Percentiles rank a stretch among this genome's conserved stretches.
These are phyloP conservation scores for Mortierella sp. DNA, from an alignment of 371 early-diverging fungal genomes.

Conservation along the genomic window DNA sequence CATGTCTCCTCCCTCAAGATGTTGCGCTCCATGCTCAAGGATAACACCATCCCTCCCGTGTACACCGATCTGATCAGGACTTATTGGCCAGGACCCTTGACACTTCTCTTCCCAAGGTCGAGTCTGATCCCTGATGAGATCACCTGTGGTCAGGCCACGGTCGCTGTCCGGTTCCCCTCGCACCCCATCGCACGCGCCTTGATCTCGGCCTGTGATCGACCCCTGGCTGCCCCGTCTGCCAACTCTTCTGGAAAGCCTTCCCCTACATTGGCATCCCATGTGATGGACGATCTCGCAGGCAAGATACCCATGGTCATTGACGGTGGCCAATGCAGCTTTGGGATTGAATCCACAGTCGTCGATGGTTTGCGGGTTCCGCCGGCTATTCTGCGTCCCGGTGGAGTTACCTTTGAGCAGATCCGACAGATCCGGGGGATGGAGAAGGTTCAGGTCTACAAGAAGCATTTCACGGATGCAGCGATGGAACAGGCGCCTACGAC, in stretches of 20 bases:
- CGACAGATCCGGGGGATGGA: conserved; percentile 66
- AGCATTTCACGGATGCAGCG: conserved; percentile 78
- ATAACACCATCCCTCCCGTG: conserved; percentile 69
- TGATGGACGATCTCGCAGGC: conserved; percentile 88
- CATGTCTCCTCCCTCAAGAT: conserved; percentile 95
- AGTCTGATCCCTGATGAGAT: conserved; percentile 79
- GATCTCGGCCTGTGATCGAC: conserved; percentile 90
- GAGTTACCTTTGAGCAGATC: conserved; percentile 90
- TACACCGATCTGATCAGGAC: conserved; percentile 76
- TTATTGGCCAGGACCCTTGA: conserved; percentile 99
- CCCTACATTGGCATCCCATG: conserved; percentile 96
- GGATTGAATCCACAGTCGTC: conserved; percentile 98
- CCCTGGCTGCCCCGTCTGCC: conserved; percentile 99
- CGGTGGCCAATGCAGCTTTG: conserved; percentile 92
- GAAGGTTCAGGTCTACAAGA: conserved; percentile 80
- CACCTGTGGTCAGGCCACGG: conserved; percentile 90
- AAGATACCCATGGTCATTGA: conserved; percentile 93
- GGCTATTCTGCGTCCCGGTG: conserved; percentile 98
- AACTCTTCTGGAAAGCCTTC: conserved; percentile 98
- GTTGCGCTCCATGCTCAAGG: conserved; percentile 80
- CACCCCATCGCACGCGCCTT: conserved; percentile 93
- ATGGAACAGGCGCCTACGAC: conserved; percentile 90
- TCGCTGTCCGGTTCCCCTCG: conserved; percentile 96
- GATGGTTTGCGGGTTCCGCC: conserved; percentile 83
- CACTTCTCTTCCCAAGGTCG: conserved; percentile 90